These are phyloP conservation scores for Calonectria pseudoreteaudii DNA, from an alignment of 2,329 filamentous ascomycete genomes.

Conservation along the genomic window DNA sequence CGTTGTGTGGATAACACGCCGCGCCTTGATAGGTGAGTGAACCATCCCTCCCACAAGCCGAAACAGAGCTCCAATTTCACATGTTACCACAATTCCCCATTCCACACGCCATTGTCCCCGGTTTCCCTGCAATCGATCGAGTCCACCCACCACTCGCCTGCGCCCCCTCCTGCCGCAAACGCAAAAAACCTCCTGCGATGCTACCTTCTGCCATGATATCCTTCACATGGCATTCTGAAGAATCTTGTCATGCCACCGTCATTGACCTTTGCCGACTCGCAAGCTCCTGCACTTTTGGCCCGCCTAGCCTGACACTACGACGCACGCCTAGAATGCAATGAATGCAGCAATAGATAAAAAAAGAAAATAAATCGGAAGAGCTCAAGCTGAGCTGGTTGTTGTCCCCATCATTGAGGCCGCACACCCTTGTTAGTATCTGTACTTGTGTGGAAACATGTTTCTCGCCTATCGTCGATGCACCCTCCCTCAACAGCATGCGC, in stretches of 20 bases:
- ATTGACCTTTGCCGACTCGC: not conserved
- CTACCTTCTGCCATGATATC: constrained; percentile 1
- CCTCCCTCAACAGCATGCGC: not conserved
- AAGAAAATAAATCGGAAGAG: constrained; percentile 4
- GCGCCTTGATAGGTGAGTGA: not conserved
- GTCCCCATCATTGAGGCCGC: not conserved
- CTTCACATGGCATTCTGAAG: not conserved
- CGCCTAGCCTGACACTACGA: not conserved
- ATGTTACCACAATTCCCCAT: not conserved
- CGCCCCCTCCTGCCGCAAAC: not conserved
- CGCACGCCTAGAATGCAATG: not conserved
- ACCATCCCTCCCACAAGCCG: constrained; percentile 1
- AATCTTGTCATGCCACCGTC: not conserved
- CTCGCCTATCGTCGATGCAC: constrained; percentile 5
- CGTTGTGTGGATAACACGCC: constrained; percentile 1
- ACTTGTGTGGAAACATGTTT: not conserved
- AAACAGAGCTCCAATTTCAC: not conserved
- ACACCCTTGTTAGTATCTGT: not conserved
- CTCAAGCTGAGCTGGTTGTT: not conserved
- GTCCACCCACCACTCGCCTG: not conserved
- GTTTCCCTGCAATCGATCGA: constrained; percentile 1
- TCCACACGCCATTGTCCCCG: not conserved
- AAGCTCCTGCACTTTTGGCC: not conserved
- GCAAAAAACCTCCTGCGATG: not conserved
- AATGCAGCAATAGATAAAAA: not conserved